Base-by-base conservation (phyloP, 768 basidiomycete genomes). In the Psilocybe tampanensis region DNA sequence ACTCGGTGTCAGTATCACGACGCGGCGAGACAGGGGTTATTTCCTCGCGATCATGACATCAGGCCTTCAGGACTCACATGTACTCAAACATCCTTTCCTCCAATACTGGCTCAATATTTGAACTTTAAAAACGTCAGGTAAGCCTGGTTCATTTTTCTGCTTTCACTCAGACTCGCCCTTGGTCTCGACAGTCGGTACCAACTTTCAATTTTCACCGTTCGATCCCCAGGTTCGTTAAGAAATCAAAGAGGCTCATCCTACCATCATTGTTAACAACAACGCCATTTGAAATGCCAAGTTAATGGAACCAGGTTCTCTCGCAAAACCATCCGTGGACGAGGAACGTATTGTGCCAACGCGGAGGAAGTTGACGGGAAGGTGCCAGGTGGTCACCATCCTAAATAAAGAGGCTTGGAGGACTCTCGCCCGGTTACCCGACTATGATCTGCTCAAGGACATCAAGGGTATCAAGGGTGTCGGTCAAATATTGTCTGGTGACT, bases 321-420 rank as follows among this genome's bases (percentile, higher is more conserved):
- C 18, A 48, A 24, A 33, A 2, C 62, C 8, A 62, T 67, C 22
- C 55, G 56, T 1, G 62, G 64, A 17, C 54, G 64, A 17, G 66
- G 65, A 3, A 65, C 66, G 2, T 44, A 42, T 13, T 66, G 65
- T 32, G 66, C 64, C 61, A 29, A 21, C 18, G 66, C 52, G 4
- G 9, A 39, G 29, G 29, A 29, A 29, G 4, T 29, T 29, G 29
- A 9, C 9, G 29, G 29, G 29, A 29, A n/a, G n/a, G n/a, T n/a
- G n/a, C n/a, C n/a, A 29, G 9, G 29, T 29, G 29, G 29, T 29
- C 29, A 9, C 29, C 4, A 9, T 29, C 9, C 9, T 29, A 9
- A 29, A 5, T 9, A 29, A 29, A 9, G 29, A 29, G 5, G 29
- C 29, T 5, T 29, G 29, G 29, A 29, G 29, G 29, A 5, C 29